Conservation (phyloP, 179 eudicot genomes). For the Spergularia azorica region DNA sequence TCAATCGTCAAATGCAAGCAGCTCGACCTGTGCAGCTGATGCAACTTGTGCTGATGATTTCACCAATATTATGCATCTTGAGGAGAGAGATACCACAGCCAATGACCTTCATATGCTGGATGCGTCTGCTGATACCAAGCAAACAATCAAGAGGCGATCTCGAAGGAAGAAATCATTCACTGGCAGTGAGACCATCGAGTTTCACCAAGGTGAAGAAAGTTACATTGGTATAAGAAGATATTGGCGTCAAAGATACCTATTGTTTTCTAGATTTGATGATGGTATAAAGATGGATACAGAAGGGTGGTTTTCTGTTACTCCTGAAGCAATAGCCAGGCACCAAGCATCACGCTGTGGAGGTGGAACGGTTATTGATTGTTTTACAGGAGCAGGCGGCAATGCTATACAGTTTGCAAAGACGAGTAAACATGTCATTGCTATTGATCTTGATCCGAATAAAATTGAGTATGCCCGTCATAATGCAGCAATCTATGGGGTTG, state of each 20-base stretch:
- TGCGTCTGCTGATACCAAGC: constrained; percentile 28
- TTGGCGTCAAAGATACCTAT: constrained; percentile 79
- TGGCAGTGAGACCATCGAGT: constrained; percentile 34
- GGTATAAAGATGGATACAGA: constrained; percentile 93
- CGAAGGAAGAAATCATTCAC: constrained; percentile 46
- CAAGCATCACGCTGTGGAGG: constrained; percentile 76
- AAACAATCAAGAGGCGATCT: constrained; percentile 53
- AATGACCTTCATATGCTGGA: constrained; percentile 26
- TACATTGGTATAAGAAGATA: constrained; percentile 60
- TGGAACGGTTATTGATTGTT: constrained; percentile 67
- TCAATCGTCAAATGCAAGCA: constrained; percentile 25
- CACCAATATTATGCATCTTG: constrained; percentile 14
- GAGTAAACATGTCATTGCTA: constrained; percentile 70
- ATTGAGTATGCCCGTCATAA: constrained; percentile 80
- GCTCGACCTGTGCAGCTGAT: constrained; percentile 12
- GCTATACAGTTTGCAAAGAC: constrained; percentile 88
- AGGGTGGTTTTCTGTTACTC: constrained; percentile 99
- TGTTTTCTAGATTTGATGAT: constrained; percentile 73
- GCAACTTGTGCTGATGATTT: constrained; percentile 18
- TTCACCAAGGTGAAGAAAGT: constrained; percentile 36
- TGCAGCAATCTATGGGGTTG: constrained; percentile 83
- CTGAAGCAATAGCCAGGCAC: constrained; percentile 80
- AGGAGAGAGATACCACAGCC: constrained; percentile 9
- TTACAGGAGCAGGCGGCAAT: constrained; percentile 93
- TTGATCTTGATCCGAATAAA: constrained; percentile 86